phyloP scores from a whole-genome alignment of 805 yeast species.

The Saturnispora quitensis region DNA sequence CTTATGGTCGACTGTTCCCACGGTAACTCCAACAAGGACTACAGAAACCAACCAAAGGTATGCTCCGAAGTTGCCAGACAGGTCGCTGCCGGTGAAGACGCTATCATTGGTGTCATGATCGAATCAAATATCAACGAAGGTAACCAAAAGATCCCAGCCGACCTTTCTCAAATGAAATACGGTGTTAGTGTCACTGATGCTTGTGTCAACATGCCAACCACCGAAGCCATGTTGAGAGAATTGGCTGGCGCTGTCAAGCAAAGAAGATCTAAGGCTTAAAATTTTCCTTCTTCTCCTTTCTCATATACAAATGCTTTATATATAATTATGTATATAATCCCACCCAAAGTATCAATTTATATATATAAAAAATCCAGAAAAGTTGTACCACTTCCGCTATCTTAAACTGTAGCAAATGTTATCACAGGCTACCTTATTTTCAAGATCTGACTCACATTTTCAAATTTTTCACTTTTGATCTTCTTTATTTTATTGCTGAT shows the following conservation, averaged over 20 bases:
- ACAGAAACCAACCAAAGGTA: constrained; percentile 93
- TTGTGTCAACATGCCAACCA: constrained; percentile 87
- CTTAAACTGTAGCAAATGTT: too few species aligned
- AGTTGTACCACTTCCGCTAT: too few species aligned
- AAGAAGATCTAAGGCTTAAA: constrained; percentile 45
- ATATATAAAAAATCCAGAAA: too few species aligned
- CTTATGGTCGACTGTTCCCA: constrained; percentile 97
- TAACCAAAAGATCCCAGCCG: constrained; percentile 67
- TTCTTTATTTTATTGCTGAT: not conserved
- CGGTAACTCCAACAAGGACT: constrained; percentile 92
- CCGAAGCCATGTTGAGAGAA: constrained; percentile 68
- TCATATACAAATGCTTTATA: not conserved
- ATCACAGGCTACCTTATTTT: not conserved
- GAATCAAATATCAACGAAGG: constrained; percentile 91
- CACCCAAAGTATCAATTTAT: not conserved
- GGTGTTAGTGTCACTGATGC: constrained; percentile 98
- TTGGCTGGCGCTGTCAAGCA: constrained; percentile 76
- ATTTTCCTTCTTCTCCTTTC: not conserved
- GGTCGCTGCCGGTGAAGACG: constrained; percentile 68
- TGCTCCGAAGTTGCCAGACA: constrained; percentile 74
- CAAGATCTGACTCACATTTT: constrained; percentile 2
- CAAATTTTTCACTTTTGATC: not conserved
- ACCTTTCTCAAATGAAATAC: constrained; percentile 59
- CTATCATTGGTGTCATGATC: constrained; percentile 89
- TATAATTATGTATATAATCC: not conserved